Conservation (phyloP, 2,329 filamentous ascomycete species). For the Scorias spongiosa region DNA sequence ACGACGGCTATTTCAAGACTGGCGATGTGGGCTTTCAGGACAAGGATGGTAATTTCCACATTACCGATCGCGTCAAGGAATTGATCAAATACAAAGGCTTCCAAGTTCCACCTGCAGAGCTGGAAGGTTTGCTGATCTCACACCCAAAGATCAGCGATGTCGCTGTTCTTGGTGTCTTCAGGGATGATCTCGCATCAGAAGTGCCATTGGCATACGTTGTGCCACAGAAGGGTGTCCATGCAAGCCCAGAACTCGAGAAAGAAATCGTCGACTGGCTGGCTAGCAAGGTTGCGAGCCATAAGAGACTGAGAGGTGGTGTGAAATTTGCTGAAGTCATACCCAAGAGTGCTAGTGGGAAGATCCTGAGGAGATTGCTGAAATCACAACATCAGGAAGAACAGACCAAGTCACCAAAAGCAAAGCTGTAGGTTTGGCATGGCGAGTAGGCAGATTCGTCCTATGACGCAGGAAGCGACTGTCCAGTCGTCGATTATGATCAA, state of each 20-base stretch:
- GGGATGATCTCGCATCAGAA: slow-evolving; percentile 31
- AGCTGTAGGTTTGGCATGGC: slow-evolving; percentile 18
- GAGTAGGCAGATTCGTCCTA: neutral
- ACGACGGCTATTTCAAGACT: slow-evolving; percentile 78
- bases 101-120: slow-evolving; percentile 33
- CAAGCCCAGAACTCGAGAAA: slow-evolving; percentile 19
- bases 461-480: no score
- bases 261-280: slow-evolving; percentile 29
- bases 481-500: no score
- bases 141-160: slow-evolving; percentile 29
- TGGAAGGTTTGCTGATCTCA: slow-evolving; percentile 29
- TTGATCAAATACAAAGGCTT: slow-evolving; percentile 39
- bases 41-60: slow-evolving; percentile 65
- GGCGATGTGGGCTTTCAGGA: slow-evolving; percentile 76
- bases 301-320: slow-evolving; percentile 31
- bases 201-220: slow-evolving; percentile 31
- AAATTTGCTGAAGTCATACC: slow-evolving; percentile 32
- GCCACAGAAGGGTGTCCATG: slow-evolving; percentile 20
- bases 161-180: slow-evolving; percentile 31
- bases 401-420: slow-evolving; percentile 22
- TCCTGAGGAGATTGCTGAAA: slow-evolving; percentile 29
- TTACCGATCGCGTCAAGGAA: slow-evolving; percentile 72
- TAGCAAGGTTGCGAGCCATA: slow-evolving; percentile 31
- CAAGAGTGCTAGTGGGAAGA: slow-evolving; percentile 33
- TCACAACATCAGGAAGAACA: slow-evolving; percentile 28